phyloP scores from a whole-genome alignment of 2,329 filamentous ascomycete species.

The Curvularia eragrostidis region DNA sequence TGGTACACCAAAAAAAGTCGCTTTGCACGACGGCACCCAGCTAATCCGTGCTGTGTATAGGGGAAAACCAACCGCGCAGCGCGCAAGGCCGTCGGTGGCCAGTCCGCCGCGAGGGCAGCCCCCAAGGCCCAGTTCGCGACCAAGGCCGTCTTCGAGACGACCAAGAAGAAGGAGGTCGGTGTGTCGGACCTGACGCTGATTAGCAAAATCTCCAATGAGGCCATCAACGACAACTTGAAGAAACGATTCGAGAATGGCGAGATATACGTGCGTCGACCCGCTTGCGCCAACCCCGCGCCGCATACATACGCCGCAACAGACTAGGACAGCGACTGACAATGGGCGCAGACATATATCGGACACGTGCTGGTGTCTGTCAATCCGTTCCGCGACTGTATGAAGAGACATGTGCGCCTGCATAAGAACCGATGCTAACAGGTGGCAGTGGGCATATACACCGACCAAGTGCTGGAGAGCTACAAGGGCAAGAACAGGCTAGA shows the following conservation, averaged over 20 bases:
- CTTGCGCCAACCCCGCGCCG: constrained; percentile 34
- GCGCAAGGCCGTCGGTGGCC: constrained; percentile 57
- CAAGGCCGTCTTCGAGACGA: constrained; percentile 94
- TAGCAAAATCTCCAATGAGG: constrained; percentile 98
- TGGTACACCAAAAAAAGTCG: constrained; percentile 34
- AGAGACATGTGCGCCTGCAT: constrained; percentile 2
- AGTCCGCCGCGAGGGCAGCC: constrained; percentile 51
- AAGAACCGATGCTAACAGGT: constrained; percentile 46
- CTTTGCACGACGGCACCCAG: constrained; percentile 8
- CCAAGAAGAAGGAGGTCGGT: constrained; percentile 99
- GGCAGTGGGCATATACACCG: constrained; percentile 92
- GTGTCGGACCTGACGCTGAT: constrained; percentile 97
- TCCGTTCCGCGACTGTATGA: constrained; percentile 85
- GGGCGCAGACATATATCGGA: constrained; percentile 85
- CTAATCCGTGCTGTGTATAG: constrained; percentile 45
- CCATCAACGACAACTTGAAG: constrained; percentile 98
- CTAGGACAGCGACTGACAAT: constrained; percentile 34
- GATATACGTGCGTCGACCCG: constrained; percentile 74
- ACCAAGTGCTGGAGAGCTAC: constrained; percentile 90
- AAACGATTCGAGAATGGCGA: constrained; percentile 97
- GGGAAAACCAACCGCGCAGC: constrained; percentile 65
- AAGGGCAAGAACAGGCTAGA: constrained; percentile 96
- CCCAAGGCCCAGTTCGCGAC: constrained; percentile 74
- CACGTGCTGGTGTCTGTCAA: constrained; percentile 99
- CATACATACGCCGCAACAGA: constrained; percentile 15